Conservation (phyloP, 23 red algal genomes). For the Cyanidioschyzon merolae region DNA sequence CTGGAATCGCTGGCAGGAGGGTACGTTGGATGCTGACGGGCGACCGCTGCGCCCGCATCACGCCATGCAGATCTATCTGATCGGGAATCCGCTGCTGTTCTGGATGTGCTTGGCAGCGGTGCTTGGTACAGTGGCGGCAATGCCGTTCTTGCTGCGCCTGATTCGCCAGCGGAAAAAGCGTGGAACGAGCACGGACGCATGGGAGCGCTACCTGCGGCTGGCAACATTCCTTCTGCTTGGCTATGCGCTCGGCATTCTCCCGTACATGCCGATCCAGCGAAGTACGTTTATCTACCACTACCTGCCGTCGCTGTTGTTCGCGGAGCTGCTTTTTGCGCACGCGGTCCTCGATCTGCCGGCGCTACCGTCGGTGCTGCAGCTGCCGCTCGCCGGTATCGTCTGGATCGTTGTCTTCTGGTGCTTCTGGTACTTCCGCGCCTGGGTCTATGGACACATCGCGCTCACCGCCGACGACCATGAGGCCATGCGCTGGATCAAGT, state of each 20-base stretch:
- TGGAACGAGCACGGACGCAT: neutral
- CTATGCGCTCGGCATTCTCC: conserved; percentile 59
- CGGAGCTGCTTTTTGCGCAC: conserved; percentile 43
- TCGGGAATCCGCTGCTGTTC: conserved; percentile 59
- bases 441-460: conserved; percentile 17
- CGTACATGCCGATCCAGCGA: conserved; percentile 58
- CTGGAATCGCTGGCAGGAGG: conserved; percentile 26
- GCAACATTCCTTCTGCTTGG: conserved; percentile 33
- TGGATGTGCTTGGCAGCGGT: conserved; percentile 15
- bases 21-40: conserved; percentile 16
- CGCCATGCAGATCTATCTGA: conserved; percentile 62
- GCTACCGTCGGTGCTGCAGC: neutral
- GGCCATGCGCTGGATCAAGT: conserved; percentile 11
- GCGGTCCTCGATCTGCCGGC: conserved; percentile 23
- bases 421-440: conserved; percentile 18
- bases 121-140: neutral
- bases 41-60: conserved; percentile 18
- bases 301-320: conserved; percentile 64
- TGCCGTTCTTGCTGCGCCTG: conserved; percentile 21
- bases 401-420: conserved; percentile 14
- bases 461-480: conserved; percentile 12
- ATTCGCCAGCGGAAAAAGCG: conserved; percentile 14
- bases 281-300: conserved; percentile 90
- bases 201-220: conserved; percentile 13
- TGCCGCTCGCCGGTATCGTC: neutral